Base-by-base conservation (phyloP, 225 moss, liverwort and hornwort species). In the Neckera pumila region DNA sequence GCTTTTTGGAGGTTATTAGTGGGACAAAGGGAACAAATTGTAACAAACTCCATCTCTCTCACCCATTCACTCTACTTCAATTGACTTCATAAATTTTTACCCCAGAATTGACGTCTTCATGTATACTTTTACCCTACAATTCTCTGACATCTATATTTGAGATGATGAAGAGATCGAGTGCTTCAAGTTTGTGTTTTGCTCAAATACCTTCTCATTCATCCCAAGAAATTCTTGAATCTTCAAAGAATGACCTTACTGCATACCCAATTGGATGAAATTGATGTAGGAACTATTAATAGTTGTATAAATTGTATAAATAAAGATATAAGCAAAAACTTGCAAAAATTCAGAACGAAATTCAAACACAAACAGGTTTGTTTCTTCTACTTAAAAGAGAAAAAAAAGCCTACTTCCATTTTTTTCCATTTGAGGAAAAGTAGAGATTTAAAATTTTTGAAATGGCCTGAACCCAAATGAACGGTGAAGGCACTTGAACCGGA, bases 101-200 rank as follows among this genome's bases (percentile, higher is more conserved):
- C 47, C 8, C 9, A 47, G 10, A 27, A 23, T 42, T 27, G 3
- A 2, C 15, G 4, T 15, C 42, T 42, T 14, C 5, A 15, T 5
- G 0, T 43, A 16, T 9, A 16, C 6, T 70, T 27, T 26, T 0
- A 5, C 1, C 27, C 27, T 14, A 42, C 43, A 42, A 27, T 14
- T 5, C 17, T 72, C 0, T 6, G 0, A 43, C 28, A 72, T 72
- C 43, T 3, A 72, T 16, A 3, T 2, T 72, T 0, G 3, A 72
- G 9, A 28, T 28, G 42, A 71, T 15, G 15, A 28, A 43, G 9
- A n/a, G n/a, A n/a, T n/a, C 26, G 3, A 71, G 8, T 27, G 10
- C 17, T 45, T 45, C 5, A 17, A 28, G 2, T 73, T 3, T 18
- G 0, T 8, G 2, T 45, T 17, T 43, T 17, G 43, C 28, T 10